Conservation (phyloP, 2,329 filamentous ascomycete genomes). For the Geosmithia morbida region DNA sequence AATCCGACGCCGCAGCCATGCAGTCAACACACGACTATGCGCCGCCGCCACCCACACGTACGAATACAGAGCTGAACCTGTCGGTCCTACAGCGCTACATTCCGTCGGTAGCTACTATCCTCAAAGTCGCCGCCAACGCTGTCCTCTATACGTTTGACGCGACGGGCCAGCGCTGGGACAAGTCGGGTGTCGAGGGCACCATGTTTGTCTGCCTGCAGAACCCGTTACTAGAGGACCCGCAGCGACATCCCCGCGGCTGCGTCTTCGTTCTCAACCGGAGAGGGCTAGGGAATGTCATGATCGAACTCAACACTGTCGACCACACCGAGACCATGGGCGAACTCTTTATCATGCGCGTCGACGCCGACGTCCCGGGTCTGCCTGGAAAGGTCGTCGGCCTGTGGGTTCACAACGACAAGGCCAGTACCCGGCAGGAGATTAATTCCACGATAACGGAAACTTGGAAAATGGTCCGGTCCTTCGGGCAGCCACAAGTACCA, state of each 20-base stretch:
- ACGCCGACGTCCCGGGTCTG: constrained; percentile 18
- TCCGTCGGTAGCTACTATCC: constrained; percentile 56
- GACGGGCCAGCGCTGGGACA: constrained; percentile 60
- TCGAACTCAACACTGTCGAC: constrained; percentile 45
- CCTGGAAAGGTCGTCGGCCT: constrained; percentile 29
- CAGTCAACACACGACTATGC: constrained; percentile 16
- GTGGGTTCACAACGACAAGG: constrained; percentile 38
- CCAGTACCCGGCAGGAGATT: constrained; percentile 26
- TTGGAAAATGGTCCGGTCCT: constrained; percentile 22
- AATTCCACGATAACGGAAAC: constrained; percentile 25
- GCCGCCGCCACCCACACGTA: constrained; percentile 39
- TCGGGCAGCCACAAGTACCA: constrained; percentile 12
- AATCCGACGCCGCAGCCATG: constrained; percentile 43
- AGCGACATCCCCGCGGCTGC: constrained; percentile 28
- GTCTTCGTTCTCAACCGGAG: constrained; percentile 63
- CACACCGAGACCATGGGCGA: constrained; percentile 49
- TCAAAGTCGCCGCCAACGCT: constrained; percentile 71
- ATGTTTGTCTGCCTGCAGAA: constrained; percentile 69
- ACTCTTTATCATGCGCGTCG: constrained; percentile 33
- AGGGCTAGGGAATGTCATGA: constrained; percentile 54
- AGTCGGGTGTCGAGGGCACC: constrained; percentile 71
- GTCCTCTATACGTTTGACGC: constrained; percentile 72
- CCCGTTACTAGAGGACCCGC: constrained; percentile 20
- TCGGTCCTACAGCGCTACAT: constrained; percentile 71
- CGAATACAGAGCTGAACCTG: constrained; percentile 79